Evolutionary conservation across 148 eudicot genomes (phyloP).

Genomic region (Heliamphora exappendiculata): DNA sequence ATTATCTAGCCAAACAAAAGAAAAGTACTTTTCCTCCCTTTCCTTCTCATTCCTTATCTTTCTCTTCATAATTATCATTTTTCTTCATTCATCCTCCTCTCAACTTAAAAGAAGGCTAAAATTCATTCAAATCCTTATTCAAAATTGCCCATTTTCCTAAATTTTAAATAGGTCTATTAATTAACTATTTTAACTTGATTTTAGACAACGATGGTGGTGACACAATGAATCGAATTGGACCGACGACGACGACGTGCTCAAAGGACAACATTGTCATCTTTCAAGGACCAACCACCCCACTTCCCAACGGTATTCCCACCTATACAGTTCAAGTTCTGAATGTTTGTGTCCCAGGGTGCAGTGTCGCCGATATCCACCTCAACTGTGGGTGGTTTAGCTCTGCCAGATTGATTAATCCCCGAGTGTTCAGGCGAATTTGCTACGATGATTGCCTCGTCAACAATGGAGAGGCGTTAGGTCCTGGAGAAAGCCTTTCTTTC

Average conservation of each 20-base stretch:
- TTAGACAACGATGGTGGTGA: not conserved
- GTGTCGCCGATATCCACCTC: slow-evolving; percentile 54
- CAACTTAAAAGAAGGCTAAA: too few relatives aligned
- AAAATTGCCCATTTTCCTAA: too few relatives aligned
- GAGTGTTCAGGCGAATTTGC: slow-evolving; percentile 31
- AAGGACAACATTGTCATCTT: slow-evolving; percentile 33
- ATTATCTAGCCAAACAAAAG: too few relatives aligned
- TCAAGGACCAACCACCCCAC: slow-evolving; percentile 48
- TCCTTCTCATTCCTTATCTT: too few relatives aligned
- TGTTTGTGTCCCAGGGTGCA: slow-evolving; percentile 56
- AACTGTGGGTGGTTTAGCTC: slow-evolving; percentile 84
- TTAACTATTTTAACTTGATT: too few relatives aligned
- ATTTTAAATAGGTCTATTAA: too few relatives aligned
- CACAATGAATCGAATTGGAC: slow-evolving; percentile 13
- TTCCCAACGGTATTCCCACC: slow-evolving; percentile 84
- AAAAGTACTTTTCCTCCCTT: too few relatives aligned
- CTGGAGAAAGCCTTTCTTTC: slow-evolving; percentile 40
- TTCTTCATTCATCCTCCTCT: too few relatives aligned
- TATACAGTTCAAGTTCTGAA: slow-evolving; percentile 66
- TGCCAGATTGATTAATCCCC: slow-evolving; percentile 43
- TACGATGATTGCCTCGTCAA: slow-evolving; percentile 72
- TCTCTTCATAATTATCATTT: too few relatives aligned
- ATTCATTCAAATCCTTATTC: too few relatives aligned
- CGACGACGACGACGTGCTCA: slow-evolving; percentile 29
- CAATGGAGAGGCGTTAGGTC: slow-evolving; percentile 34